Evolutionary conservation across 2,329 filamentous ascomycete species (phyloP).

Genomic region (Aspergillus pseudotamarii): DNA sequence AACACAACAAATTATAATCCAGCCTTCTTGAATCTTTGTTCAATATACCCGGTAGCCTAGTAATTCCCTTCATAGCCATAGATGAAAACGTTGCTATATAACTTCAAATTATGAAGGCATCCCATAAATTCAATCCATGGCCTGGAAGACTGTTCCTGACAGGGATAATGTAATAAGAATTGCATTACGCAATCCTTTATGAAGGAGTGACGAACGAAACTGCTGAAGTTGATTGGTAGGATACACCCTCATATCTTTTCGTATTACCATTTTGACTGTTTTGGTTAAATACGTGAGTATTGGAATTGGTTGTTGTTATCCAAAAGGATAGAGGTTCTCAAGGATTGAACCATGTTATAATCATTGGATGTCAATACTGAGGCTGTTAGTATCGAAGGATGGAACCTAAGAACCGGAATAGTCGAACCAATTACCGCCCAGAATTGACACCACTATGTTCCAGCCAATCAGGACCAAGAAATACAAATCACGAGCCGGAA

Average conservation of each 20-base stretch:
- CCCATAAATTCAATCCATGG: not conserved
- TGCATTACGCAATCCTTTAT: not conserved
- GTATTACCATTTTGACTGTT: not conserved
- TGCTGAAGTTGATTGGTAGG: not conserved
- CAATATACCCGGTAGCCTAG: too few relatives aligned
- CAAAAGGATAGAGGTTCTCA: not conserved
- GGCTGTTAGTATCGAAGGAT: constrained; percentile 13
- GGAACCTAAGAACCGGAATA: not conserved
- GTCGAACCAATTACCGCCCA: not conserved
- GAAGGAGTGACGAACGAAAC: not conserved
- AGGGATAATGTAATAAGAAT: not conserved
- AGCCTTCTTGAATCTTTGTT: not conserved
- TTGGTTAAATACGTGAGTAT: not conserved
- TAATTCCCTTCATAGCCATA: not conserved
- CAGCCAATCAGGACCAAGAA: constrained; percentile 30
- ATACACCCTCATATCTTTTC: not conserved
- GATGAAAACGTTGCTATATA: not conserved
- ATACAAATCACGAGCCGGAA: constrained; percentile 27
- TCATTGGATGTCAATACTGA: not conserved
- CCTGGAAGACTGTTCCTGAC: not conserved
- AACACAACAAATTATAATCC: not conserved
- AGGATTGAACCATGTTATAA: not conserved
- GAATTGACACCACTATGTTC: not conserved
- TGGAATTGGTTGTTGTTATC: not conserved
- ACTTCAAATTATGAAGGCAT: not conserved